Evolutionary conservation across 306 rosid genomes (phyloP), one percentile per base, ranked within the genome.

Genomic region (Rosa rugosa): DNA sequence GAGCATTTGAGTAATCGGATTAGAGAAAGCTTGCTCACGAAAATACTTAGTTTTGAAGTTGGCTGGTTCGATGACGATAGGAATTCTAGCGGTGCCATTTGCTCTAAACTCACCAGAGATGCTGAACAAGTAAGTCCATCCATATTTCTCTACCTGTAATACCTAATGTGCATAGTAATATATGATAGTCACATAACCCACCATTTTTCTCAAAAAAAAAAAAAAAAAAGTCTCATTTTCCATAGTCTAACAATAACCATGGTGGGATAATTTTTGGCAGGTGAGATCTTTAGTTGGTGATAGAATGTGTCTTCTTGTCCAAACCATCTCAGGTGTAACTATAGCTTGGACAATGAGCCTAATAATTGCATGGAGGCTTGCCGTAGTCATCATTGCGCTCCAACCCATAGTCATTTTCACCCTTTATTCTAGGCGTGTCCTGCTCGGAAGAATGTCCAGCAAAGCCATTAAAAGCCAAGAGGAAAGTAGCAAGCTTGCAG

Each of bases 201-300:
- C 1, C 31, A 27, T 27, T 27, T 27, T 27, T 27, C 31, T 27
- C n/a, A n/a, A n/a, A n/a, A n/a, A n/a, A n/a, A n/a, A 27, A 27
- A 27, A 27, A 27, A 27, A 27, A 27, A 27, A 27, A 27, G 31
- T 27, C 31, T 0, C 31, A 16, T 18, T 51, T 51, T 54, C 11
- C 62, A 54, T 18, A 59, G 16, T n/a, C 13, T 57, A 57, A 57
- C 64, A n/a, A 20, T 57, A 57, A n/a, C 38, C 38, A 60, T 60
- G 17, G 18, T 60, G 11, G 56, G 20, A 50, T 47, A 17, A 9
- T 4, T 5, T 27, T 18, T 72, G 44, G 44, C 71, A 86, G 90
- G 90, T 89, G 72, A 80, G 89, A 69, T 89, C 91, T n/a, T 36
- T 89, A 72, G 91, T 87, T 78, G 91, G 89, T 25, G 93, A 89